A percentile compares a stretch with the other conserved stretches of the same genome.
phyloP scores from a whole-genome alignment of 2,329 filamentous ascomycete genomes.

The Cladophialophora psammophila region DNA sequence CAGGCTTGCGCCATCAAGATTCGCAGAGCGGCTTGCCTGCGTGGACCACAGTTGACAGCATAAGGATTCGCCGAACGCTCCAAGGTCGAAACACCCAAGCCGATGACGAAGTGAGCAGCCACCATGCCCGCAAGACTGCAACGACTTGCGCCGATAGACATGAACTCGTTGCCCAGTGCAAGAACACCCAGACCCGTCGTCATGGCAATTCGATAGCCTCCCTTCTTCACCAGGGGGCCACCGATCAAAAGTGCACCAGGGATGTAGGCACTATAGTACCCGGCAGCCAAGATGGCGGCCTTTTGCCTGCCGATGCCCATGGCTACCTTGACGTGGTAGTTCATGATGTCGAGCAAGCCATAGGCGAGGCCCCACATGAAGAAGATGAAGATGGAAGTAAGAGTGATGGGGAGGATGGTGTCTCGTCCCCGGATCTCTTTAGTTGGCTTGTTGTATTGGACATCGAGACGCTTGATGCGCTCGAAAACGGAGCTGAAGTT shows the following conservation, averaged over 20 bases:
- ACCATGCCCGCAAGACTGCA: slow-evolving; percentile 37
- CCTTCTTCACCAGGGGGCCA: slow-evolving; percentile 36
- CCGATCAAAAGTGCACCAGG: slow-evolving; percentile 37
- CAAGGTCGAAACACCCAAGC: slow-evolving; percentile 74
- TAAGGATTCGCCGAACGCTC: slow-evolving; percentile 82
- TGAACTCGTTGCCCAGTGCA: slow-evolving; percentile 75
- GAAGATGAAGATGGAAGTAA: slow-evolving; percentile 48
- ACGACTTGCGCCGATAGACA: slow-evolving; percentile 36
- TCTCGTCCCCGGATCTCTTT: slow-evolving; percentile 23
- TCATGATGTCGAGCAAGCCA: slow-evolving; percentile 58
- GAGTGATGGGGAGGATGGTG: slow-evolving; percentile 33
- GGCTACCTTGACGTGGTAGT: slow-evolving; percentile 44
- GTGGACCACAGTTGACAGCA: slow-evolving; percentile 77
- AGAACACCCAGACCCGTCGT: slow-evolving; percentile 75
- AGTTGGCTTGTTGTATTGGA: slow-evolving; percentile 31
- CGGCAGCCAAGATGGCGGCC: slow-evolving; percentile 38
- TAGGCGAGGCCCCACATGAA: slow-evolving; percentile 63
- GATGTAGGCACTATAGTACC: slow-evolving; percentile 39
- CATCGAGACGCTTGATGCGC: slow-evolving; percentile 46
- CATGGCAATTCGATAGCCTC: slow-evolving; percentile 69
- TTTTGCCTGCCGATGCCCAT: slow-evolving; percentile 36
- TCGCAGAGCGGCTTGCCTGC: slow-evolving; percentile 75
- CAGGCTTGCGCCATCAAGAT: slow-evolving; percentile 80
- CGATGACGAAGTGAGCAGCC: slow-evolving; percentile 71
- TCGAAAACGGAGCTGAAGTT: slow-evolving; percentile 65